Base-by-base conservation (phyloP, 1,139 yeast genomes). In the Sugiyamaella xylanicola region DNA sequence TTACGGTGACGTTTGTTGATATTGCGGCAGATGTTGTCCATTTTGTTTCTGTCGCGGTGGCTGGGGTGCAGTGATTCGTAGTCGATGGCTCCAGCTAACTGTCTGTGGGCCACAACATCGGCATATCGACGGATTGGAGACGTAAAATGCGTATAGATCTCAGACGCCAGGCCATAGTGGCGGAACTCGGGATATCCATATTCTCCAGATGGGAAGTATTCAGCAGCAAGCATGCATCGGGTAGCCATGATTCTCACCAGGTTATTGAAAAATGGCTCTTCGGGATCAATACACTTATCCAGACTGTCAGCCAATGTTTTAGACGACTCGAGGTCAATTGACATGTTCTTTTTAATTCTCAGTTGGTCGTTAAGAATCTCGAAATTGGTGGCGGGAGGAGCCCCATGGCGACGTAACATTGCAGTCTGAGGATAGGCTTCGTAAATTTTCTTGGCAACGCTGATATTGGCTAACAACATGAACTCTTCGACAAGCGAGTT, bases 161-260 rank as follows among this genome's bases (percentile, higher is more conserved):
- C 97, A 54, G 93, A 92, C 0, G 99, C 99, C 59, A 95, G 79
- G 69, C 99, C 99, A 72, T 95, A 95, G 77, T 95, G 99, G 59
- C 86, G 84, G 75, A 90, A 95, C 63, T 95, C 99, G n/a, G 96
- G 85, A 67, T 89, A 89, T 5, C 96, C 89, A 66, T 80, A 89
- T 15, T 87, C 83, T n/a, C 99, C 99, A 0, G 97, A 83, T 5
- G 96, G 85, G 77, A 95, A 95, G 70, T 95, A 95, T 68, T 93
- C 98, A 1, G 99, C 99, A 1, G 99, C 97, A 87, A 91, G 89
- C 99, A 95, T 95, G 74, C 99, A 93, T 68, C 99, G 82, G 0
- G 99, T 95, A 4, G 98, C 95, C 96, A 93, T 87, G 61, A 95
- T 93, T 73, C 99, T 86, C 8, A 93, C 80, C 65, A 95, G 78